These are phyloP conservation scores for Bauhinia variegata DNA, from an alignment of 306 rosid species.

Conservation along the genomic window DNA sequence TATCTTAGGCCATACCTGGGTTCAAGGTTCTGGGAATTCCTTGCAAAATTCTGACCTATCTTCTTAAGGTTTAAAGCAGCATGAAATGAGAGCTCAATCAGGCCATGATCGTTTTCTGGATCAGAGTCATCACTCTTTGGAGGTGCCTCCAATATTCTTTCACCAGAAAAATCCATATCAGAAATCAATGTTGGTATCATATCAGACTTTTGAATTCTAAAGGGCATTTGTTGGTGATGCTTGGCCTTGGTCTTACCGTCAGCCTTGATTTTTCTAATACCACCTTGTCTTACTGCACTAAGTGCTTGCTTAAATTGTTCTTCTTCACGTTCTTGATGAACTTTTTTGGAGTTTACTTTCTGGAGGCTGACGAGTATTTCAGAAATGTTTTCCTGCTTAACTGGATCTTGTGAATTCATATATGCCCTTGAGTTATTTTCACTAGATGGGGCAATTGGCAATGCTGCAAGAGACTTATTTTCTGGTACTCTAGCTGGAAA, in stretches of 20 bases:
- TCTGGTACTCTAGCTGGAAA: constrained; percentile 67
- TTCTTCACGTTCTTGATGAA: constrained; percentile 64
- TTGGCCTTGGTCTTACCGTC: constrained; percentile 66
- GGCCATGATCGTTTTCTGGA: constrained; percentile 68
- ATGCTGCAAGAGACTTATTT: constrained; percentile 58
- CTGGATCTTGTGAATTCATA: constrained; percentile 50
- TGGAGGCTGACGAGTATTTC: constrained; percentile 54
- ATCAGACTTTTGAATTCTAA: constrained; percentile 59
- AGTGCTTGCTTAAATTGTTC: constrained; percentile 70
- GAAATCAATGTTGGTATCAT: constrained; percentile 48
- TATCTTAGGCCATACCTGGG: constrained; percentile 60
- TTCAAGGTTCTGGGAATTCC: constrained; percentile 71
- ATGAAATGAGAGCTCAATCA: constrained; percentile 45
- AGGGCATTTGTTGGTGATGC: constrained; percentile 64
- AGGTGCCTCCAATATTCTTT: constrained; percentile 54
- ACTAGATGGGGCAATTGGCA: constrained; percentile 43
- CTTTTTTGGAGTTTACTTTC: constrained; percentile 61
- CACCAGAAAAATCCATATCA: constrained; percentile 45
- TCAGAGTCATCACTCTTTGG: constrained; percentile 64
- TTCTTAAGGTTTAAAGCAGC: constrained; percentile 54
- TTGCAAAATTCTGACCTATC: constrained; percentile 58
- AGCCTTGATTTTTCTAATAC: constrained; percentile 61
- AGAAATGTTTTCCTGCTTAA: constrained; percentile 49
- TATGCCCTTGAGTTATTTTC: constrained; percentile 47
- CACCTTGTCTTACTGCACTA: constrained; percentile 59